A percentile compares a stretch with the other conserved stretches of the same genome.
Conservation (phyloP, 176 grass and related monocot genomes). For the Aegilops tauschii region DNA sequence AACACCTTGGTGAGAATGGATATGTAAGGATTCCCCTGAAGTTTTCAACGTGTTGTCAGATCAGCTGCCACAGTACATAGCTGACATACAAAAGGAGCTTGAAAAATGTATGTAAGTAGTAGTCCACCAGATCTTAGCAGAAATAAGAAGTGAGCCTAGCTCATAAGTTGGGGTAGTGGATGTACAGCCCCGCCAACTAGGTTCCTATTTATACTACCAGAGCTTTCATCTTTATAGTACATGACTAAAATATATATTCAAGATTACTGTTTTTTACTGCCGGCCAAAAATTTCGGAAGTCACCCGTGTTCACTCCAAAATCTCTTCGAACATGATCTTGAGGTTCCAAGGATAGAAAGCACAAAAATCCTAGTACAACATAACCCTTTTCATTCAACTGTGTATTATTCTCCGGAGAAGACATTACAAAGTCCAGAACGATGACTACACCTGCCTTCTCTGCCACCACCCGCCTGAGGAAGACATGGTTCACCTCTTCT, state of each 20-base stretch:
- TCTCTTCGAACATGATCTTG: not conserved
- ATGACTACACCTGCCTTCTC: no score
- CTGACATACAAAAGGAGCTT: not conserved
- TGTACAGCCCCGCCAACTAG: not conserved
- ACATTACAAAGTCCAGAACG: no score
- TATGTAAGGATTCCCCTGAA: not conserved
- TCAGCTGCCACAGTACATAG: not conserved
- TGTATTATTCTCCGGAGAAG: not conserved
- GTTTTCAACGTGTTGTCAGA: not conserved
- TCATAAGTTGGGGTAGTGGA: not conserved
- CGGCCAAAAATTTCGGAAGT: no score
- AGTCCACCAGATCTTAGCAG: not conserved
- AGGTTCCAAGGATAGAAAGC: not conserved
- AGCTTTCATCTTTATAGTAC: not conserved
- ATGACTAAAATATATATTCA: not conserved
- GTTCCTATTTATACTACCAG: not conserved
- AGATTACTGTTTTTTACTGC: no score
- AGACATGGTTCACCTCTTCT: no score
- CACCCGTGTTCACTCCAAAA: not conserved
- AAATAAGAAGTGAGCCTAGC: not conserved
- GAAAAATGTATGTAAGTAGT: not conserved
- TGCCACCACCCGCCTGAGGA: no score
- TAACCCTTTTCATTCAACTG: not conserved
- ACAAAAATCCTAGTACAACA: not conserved
- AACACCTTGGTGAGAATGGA: constrained; percentile 32